Base-by-base conservation (phyloP, 2,329 filamentous ascomycete genomes). In the Arthroderma sp. region DNA sequence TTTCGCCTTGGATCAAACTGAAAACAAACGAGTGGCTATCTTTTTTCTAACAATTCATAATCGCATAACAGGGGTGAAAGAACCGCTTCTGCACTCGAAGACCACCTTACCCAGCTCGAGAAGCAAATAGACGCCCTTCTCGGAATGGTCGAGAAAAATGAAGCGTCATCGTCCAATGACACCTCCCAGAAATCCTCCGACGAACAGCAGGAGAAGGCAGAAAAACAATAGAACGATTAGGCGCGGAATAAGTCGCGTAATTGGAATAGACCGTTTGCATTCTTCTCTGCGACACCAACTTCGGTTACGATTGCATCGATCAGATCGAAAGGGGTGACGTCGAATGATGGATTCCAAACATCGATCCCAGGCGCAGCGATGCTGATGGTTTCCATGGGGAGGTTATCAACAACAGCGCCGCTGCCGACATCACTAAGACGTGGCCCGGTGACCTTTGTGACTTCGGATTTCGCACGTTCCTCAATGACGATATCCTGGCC, bases 301-400 rank as follows among this genome's bases (percentile, higher is more conserved):
- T 98, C 91, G 0, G 91, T 98, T 51, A 96, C 85, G 47, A 98
- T 83, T 2, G 84, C 87, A 63, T 98, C 91, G 52, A 98, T 95
- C 43, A 95, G 68, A 50, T 78, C 77, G 33, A 83, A 78, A 0
- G 91, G 89, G 6, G 91, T 98, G 31, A 98, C 85, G 58, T 98
- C 91, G 60, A 98, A 98, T 0, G 87, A 84, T 30, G 91, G 91
- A 61, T 98, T 98, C 88, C 91, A 98, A 6, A 96, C 87, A 36
- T 75, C 71, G 50, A 96, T 87, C 1, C 78, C 78, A 58, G 74
- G 69, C 4, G 79, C 77, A 30, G 89, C 89, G 42, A 86, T 89
- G 36, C 83, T 86, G 30, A 96, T 77, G 8, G 82, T 78, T 46
- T 81, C 82, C 43, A 66, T 51, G 15, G 51, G 47, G 27, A 59